Evolutionary conservation across 805 yeast species (phyloP).

Genomic region (Cyberlindnera euphorbiae): DNA sequence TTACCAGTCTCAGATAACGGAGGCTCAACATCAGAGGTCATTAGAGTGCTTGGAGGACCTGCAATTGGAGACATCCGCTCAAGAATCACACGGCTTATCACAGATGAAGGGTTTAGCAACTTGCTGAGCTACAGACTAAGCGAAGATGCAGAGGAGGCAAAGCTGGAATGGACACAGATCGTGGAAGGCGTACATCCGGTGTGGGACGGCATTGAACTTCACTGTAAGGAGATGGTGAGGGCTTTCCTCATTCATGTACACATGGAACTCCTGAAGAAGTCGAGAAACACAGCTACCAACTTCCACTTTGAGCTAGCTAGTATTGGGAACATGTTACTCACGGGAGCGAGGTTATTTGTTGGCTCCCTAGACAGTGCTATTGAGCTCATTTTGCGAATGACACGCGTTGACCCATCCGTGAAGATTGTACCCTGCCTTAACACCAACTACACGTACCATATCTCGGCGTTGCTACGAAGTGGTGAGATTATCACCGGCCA

Average conservation of each 20-base stretch:
- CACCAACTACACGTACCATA: constrained; percentile 81
- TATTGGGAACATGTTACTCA: constrained; percentile 77
- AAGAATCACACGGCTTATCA: constrained; percentile 68
- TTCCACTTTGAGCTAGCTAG: constrained; percentile 77
- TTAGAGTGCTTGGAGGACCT: constrained; percentile 87
- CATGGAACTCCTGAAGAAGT: constrained; percentile 65
- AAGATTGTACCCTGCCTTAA: constrained; percentile 77
- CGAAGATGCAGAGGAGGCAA: constrained; percentile 46
- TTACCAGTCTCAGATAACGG: constrained; percentile 91
- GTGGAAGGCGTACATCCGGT: constrained; percentile 74
- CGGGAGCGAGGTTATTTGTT: constrained; percentile 76
- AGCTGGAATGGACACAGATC: constrained; percentile 66
- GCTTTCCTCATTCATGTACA: constrained; percentile 77
- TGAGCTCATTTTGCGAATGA: constrained; percentile 64
- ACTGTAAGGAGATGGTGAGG: constrained; percentile 63
- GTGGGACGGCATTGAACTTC: constrained; percentile 59
- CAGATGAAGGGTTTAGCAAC: constrained; percentile 37
- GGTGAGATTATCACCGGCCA: constrained; percentile 84
- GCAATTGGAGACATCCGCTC: constrained; percentile 93
- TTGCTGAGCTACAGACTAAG: constrained; percentile 49
- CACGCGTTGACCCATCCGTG: constrained; percentile 47
- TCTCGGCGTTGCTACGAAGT: constrained; percentile 66
- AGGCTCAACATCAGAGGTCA: constrained; percentile 87
- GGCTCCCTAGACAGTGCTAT: constrained; percentile 84
- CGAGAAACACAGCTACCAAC: constrained; percentile 48